Percentiles rank a stretch among this genome's conserved stretches.
Evolutionary conservation across 2,329 filamentous ascomycete species (phyloP).

Genomic region (Geoglossum cookeanum): DNA sequence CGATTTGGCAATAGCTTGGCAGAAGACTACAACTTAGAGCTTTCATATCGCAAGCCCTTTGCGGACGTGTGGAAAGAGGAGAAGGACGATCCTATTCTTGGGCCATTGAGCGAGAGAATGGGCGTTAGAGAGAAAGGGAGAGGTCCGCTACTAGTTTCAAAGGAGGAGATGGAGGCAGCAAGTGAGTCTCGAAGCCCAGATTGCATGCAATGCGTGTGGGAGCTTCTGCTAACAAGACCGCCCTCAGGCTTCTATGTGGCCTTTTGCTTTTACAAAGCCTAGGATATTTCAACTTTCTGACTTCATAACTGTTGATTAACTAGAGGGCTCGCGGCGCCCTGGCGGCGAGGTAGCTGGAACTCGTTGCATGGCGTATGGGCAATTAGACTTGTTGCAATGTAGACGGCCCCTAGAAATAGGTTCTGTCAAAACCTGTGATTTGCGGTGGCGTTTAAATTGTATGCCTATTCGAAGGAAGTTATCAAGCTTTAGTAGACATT

Average conservation of each 20-base stretch:
- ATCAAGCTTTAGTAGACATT: too few relatives aligned
- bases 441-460: background rate
- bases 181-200: slow-evolving; percentile 23
- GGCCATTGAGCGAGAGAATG: slow-evolving; percentile 87
- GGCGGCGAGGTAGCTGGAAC: too few relatives aligned
- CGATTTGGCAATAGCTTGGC: slow-evolving; percentile 38
- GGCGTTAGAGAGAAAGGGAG: slow-evolving; percentile 58
- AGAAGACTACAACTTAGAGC: slow-evolving; percentile 88
- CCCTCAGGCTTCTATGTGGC: slow-evolving; percentile 58
- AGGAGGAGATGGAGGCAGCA: slow-evolving; percentile 83
- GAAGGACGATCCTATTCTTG: slow-evolving; percentile 65
- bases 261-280: slow-evolving; percentile 95
- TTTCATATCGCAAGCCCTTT: slow-evolving; percentile 87
- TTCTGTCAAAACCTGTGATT: background rate
- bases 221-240: background rate
- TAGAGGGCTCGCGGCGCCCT: too few relatives aligned
- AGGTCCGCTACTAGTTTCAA: slow-evolving; percentile 48
- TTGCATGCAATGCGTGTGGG: background rate
- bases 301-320: background rate
- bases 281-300: slow-evolving; percentile 9
- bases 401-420: background rate
- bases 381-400: background rate
- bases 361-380: too few relatives aligned
- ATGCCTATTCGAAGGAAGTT: too few relatives aligned
- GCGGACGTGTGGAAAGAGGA: slow-evolving; percentile 81